phyloP scores from a whole-genome alignment of 805 yeast genomes.

The Cyberlindnera subsufficiens region DNA sequence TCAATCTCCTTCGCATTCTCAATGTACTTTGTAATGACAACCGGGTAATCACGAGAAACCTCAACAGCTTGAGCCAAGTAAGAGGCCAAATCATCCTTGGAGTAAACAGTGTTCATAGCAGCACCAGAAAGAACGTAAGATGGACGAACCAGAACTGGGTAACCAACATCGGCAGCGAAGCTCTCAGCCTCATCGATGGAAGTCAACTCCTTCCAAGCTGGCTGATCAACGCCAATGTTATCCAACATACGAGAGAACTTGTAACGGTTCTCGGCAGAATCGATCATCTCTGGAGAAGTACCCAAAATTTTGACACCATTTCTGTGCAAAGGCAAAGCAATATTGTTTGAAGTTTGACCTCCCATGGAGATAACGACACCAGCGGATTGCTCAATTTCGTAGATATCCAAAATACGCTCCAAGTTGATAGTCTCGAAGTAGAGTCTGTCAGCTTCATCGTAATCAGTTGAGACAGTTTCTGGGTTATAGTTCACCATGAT shows the following conservation, averaged over 20 bases:
- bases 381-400: constrained; percentile 80
- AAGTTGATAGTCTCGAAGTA: constrained; percentile 93
- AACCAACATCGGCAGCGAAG: constrained; percentile 84
- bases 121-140: constrained; percentile 97
- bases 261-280: constrained; percentile 96
- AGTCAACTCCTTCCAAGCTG: constrained; percentile 98
- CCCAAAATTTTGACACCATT: constrained; percentile 94
- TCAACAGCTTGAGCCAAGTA: constrained; percentile 93
- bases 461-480: constrained; percentile 98
- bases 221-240: constrained; percentile 95
- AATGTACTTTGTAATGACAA: constrained; percentile 92
- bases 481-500: constrained; percentile 98
- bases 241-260: constrained; percentile 97
- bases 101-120: constrained; percentile 96
- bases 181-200: constrained; percentile 87
- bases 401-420: constrained; percentile 92
- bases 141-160: constrained; percentile 96
- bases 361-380: constrained; percentile 98
- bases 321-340: constrained; percentile 87
- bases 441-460: constrained; percentile 95
- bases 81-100: constrained; percentile 79
- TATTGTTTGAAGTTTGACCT: constrained; percentile 97
- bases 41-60: constrained; percentile 97
- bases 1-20: constrained; percentile 97
- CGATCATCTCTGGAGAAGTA: constrained; percentile 97